Evolutionary conservation across 768 basidiomycete species (phyloP), one percentile per base, ranked within the genome.

Genomic region (Russula sp.): DNA sequence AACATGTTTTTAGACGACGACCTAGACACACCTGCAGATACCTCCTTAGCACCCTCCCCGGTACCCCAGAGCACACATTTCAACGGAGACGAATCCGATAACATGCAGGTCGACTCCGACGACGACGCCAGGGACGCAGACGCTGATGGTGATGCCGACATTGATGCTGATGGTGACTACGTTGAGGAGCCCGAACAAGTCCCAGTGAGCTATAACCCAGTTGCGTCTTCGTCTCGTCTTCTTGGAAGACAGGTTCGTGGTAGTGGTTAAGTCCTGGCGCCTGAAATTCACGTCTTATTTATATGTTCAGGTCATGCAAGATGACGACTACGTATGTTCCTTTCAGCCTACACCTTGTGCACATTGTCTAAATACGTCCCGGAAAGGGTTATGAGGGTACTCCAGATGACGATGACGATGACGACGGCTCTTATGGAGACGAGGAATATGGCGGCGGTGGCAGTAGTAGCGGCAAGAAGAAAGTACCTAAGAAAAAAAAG

Each of bases 341-440:
- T 47, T 63, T 60, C 54, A 66, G 65, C 64, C 63, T 59, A 57
- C 63, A 70, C 61, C 62, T 52, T 35, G 73, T 72, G 64, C 57
- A 47, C 60, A 53, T 55, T 31, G 68, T 68, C 65, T 55, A 66
- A 66, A 67, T 66, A 27, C 60, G 61, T 27, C 64, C 31, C 59
- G 77, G 64, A 74, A 79, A 84, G 74, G 86, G 79, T 35, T 86
- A 88, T 65, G 85, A 84, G 49, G 80, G 76, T 65, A 75, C 73
- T 50, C 67, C 69, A 13, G 76, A 80, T 51, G 82, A 86, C 57
- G 84, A 84, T 5, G 78, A 83, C 20, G 86, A 86, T 20, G 86
- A 85, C 62, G 89, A 91, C 70, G 86, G 81, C 66, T 87, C 88
- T 56, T 91, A 90, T 71, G 89, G 82, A 52, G 88, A 89, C 70